Evolutionary conservation across 495 filamentous ascomycete species (phyloP), one percentile per base, ranked within the genome.

Genomic region (Penicillium cinerascens): DNA sequence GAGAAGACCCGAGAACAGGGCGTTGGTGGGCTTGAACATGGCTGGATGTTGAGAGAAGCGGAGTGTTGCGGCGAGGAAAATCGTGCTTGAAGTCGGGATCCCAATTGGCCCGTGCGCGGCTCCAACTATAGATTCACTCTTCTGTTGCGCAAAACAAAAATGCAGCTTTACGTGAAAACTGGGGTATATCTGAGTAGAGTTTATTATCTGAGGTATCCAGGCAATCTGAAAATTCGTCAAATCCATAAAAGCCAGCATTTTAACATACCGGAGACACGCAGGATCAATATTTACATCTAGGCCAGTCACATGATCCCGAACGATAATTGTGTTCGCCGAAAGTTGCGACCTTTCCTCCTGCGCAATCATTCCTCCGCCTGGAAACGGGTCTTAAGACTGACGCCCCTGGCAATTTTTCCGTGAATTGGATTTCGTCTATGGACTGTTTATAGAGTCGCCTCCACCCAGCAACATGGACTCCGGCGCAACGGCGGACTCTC

Each of bases 1-100:
- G 63, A 95, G 79, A 58, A 93, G 84, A 74, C 92, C 92, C 42
- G 88, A 83, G 15, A 80, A 85, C 22, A 96, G 75, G 40, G 89
- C 70, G 23, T 82, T 85, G 23, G 91, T 88, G 48, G 86, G 76
- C 74, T 86, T 87, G 73, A 96, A 95, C 73, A 76, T 76, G 40
- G 42, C 46, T 51, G 44, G 53, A 39, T 56, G 58, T 42, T 39
- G 16, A 21, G 49, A 44, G 39, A 25, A 27, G 29, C 29, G 29
- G 49, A 41, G 42, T 39, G 45, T 46, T 51, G 54, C 46, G 44
- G 41, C 37, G 29, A 47, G 59, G 57, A 66, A 61, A 64, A 64
- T 65, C 61, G 59, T 63, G 60, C 63, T 51, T 27, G 33, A 62
- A 60, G 56, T 63, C 59, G 59, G 59, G 47, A 55, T 39, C 58